Evolutionary conservation across 257 asterid species (phyloP), one percentile per base, ranked within the genome.

Genomic region (Echites panduratus): DNA sequence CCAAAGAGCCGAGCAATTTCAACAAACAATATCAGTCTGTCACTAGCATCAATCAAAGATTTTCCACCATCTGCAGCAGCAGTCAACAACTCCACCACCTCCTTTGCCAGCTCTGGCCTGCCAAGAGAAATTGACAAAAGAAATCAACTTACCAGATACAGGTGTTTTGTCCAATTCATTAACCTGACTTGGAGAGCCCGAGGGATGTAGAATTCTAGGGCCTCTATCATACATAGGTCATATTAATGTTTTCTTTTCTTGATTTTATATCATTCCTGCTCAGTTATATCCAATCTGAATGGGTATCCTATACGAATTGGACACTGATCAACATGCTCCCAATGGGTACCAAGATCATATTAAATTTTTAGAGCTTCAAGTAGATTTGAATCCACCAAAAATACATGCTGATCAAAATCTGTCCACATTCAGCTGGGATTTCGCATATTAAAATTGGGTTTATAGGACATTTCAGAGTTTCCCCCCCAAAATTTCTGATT

Each of bases 1-100:
- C 97, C 97, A 84, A 89, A 94, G 72, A 94, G 97, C 43, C 99
- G 85, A 72, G 99, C 97, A 82, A 92, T 88, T 86, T 94, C 99
- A 73, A 91, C 87, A 73, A 87, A 91, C 53, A 89, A 85, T 69
- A 94, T 83, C 79, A 94, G 87, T 78, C 93, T 88, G 87, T 94
- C 99, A 80, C 97, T 89, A 69, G 99, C 96, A 82, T 94, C 99
- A 74, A 94, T 89, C 86, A 94, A 85, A 48, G 97, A 89, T 76
- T 90, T 87, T 75, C 97, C 97, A 79, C 99, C 99, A 83, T 94
- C 96, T 66, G 97, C 96, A 73, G 99, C 93, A 63, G 96, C 80
- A 73, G 97, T 91, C 87, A 94, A 82, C 87, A 94, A 89, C 73
- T 89, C 99, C 75, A 85, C 92, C 64, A 94, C 97, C 76, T 94